A percentile compares a stretch with the other conserved stretches of the same genome.
Conservation (phyloP, 106 monocot species). For the Alisma plantagoaquatica region DNA sequence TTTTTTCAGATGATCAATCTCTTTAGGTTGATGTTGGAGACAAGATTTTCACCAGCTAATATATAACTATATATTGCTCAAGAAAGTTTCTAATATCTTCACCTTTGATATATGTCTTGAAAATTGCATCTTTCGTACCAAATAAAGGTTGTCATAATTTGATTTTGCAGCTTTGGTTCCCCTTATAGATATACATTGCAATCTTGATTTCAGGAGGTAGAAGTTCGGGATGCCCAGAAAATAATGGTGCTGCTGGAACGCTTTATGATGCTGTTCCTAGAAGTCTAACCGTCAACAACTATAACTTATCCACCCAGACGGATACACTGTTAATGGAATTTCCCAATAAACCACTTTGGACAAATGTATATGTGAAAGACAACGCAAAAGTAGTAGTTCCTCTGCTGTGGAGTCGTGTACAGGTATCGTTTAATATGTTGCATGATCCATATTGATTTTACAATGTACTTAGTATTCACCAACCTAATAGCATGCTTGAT, state of each 20-base stretch:
- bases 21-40: no score
- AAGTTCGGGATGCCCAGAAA: slow-evolving; percentile 73
- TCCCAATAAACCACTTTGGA: slow-evolving; percentile 92
- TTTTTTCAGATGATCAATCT: no score
- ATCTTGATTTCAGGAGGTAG: slow-evolving; percentile 85
- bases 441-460: not conserved
- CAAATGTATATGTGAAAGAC: slow-evolving; percentile 89
- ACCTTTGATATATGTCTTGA: not conserved
- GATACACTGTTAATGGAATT: slow-evolving; percentile 96
- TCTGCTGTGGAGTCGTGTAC: slow-evolving; percentile 95
- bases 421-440: slow-evolving; percentile 56
- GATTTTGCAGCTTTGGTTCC: not conserved
- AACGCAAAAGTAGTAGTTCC: slow-evolving; percentile 91
- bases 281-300: slow-evolving; percentile 79
- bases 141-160: not conserved
- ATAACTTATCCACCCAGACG: slow-evolving; percentile 76
- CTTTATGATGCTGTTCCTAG: slow-evolving; percentile 89
- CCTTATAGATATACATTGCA: no score
- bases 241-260: slow-evolving; percentile 97
- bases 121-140: not conserved
- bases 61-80: no score
- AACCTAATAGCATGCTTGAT: not conserved
- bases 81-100: no score
- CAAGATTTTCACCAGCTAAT: no score
- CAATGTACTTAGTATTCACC: not conserved